phyloP scores from a whole-genome alignment of 148 eudicot genomes.

The Euryodendron excelsum region DNA sequence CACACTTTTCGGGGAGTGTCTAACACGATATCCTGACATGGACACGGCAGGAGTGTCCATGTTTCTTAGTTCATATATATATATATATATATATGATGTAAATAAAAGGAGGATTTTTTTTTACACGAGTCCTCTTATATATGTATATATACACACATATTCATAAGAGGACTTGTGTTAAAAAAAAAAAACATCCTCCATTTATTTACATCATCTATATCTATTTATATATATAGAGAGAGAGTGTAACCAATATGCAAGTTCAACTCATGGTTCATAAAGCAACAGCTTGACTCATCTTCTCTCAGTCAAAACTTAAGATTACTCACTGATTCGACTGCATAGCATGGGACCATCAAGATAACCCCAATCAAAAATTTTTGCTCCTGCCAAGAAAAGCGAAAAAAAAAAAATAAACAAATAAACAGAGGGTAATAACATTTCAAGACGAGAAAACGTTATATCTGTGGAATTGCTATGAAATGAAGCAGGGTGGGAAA shows the following conservation, averaged over 20 bases:
- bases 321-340: constrained; percentile 88
- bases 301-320: background rate
- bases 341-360: constrained; percentile 95
- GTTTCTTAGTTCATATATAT: no score
- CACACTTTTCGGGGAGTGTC: no score
- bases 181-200: no score
- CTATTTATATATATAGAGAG: background rate
- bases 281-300: background rate
- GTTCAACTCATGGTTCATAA: background rate
- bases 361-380: constrained; percentile 94
- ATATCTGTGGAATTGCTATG: background rate
- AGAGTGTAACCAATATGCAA: background rate
- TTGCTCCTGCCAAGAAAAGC: constrained; percentile 66
- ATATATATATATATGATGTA: no score
- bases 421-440: background rate
- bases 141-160: no score
- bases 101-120: no score
- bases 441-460: background rate
- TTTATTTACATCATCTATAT: no score
- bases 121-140: no score
- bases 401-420: constrained; percentile 13
- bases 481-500: background rate
- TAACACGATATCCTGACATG: no score
- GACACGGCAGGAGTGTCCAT: no score
- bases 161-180: background rate